Evolutionary conservation across 192 early-diverging fungal genomes (phyloP), one percentile per base, ranked within the genome.

Genomic region (Linnemannia elongata): DNA sequence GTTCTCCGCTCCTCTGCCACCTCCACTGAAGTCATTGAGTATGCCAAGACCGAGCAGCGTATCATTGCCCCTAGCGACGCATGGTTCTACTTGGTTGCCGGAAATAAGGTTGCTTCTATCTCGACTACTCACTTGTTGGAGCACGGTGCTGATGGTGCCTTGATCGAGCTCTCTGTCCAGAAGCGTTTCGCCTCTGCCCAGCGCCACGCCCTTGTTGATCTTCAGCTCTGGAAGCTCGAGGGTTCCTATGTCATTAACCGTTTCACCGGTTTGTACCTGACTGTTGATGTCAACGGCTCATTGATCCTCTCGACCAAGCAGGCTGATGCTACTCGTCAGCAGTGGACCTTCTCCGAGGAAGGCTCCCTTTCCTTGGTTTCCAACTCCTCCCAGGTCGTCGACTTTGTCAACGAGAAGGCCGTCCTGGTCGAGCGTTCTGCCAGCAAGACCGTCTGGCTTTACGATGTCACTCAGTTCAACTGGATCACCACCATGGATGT

Each of bases 221-320:
- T 86, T 41, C 83, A 86, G 75, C 83, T 86, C 75, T 86, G 83
- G 83, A 86, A 77, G 78, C 69, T 86, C 30, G 83, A 80, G 54
- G 78, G 60, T 12, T 86, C 83, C 10, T 86, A 80, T 71, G 27
- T 86, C 33, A 69, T 86, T 68, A 86, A 86, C 83, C 74, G 79
- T 36, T 80, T 76, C 78, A 86, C 83, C 42, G 83, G 83, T 24
- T 71, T 79, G 27, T 86, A 80, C 70, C 44, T 86, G 68, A 86
- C 83, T 39, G 72, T 72, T 39, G 69, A 71, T n/a, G 45, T 27
- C 36, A 39, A 54, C 33, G 75, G 78, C 22, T 38, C 69, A 8
- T 69, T 86, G 74, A 70, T 86, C 69, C n/a, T 75, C 35, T 38
- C 83, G 35, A 66, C 74, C 73, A 80, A 86, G 78, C 77, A 76